phyloP scores from a whole-genome alignment of 176 grass and related monocot species.

The Oryza glumipatula region DNA sequence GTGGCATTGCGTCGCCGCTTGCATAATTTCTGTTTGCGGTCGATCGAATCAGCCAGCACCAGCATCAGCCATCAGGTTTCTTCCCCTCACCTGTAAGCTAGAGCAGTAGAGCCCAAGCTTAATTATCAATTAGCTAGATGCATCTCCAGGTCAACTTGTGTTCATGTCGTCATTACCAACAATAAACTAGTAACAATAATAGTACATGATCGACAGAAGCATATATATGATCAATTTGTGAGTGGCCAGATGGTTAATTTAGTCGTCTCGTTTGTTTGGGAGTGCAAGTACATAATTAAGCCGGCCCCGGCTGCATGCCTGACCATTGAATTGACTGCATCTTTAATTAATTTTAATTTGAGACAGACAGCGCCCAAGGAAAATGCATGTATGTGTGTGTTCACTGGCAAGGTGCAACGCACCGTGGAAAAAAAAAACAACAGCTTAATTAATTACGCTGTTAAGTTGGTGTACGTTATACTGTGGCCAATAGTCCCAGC shows the following conservation, averaged over 20 bases:
- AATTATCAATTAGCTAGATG: background rate
- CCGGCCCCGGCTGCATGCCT: background rate
- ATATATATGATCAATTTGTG: background rate
- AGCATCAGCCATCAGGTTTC: background rate
- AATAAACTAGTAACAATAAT: background rate
- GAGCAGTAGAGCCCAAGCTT: background rate
- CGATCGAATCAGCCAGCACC: background rate
- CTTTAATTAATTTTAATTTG: background rate
- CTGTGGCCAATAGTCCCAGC: background rate
- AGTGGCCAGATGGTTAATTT: background rate
- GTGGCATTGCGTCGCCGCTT: slow-evolving; percentile 38
- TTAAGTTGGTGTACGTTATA: background rate
- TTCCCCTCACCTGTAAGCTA: background rate
- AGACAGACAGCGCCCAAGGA: background rate
- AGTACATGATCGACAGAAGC: background rate
- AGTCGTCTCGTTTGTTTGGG: background rate
- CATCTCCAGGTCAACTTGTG: slow-evolving; percentile 4
- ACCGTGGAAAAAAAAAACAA: background rate
- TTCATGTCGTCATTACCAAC: background rate
- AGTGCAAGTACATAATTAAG: background rate
- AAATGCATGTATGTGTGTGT: background rate
- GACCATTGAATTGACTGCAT: slow-evolving; percentile 40
- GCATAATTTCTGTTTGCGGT: background rate
- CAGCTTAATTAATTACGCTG: background rate
- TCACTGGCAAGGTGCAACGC: background rate